Percentiles rank a stretch among this genome's conserved stretches.
Conservation (phyloP, 78 protist genomes). For the Dictyostelium firmibasis region DNA sequence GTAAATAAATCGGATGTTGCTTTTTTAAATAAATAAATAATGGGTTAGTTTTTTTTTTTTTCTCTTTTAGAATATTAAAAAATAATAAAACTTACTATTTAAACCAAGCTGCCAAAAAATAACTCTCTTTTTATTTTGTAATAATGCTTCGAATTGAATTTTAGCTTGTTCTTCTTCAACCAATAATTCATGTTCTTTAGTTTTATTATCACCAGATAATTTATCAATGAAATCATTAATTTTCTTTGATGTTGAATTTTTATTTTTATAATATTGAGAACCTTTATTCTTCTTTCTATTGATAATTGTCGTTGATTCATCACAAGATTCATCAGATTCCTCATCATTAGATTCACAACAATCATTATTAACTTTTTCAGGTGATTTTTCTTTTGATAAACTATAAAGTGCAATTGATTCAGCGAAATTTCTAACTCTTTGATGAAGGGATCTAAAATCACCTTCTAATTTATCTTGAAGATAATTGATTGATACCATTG, state of each 20-base stretch:
- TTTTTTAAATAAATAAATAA: too few species aligned
- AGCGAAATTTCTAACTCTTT: slow-evolving; percentile 59
- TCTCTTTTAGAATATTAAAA: too few species aligned
- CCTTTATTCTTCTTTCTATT: not conserved
- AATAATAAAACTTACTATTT: not conserved
- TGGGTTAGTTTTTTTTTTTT: too few species aligned
- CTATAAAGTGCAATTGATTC: slow-evolving; percentile 79
- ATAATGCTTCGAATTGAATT: slow-evolving; percentile 32
- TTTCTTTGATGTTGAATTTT: not conserved
- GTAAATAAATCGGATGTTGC: slow-evolving; percentile 68
- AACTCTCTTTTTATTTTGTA: slow-evolving; percentile 28
- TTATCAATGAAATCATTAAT: not conserved
- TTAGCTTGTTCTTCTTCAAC: slow-evolving; percentile 68
- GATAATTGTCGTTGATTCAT: not conserved
- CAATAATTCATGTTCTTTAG: not conserved
- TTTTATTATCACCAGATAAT: not conserved
- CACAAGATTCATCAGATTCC: not conserved
- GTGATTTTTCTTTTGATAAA: not conserved
- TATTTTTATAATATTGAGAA: not conserved
- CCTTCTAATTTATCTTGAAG: slow-evolving; percentile 83
- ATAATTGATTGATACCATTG: slow-evolving; percentile 37
- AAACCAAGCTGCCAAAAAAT: slow-evolving; percentile 46
- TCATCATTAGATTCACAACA: not conserved
- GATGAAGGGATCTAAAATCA: slow-evolving; percentile 82
- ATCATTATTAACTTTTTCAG: not conserved